Evolutionary conservation across 441 rosid genomes (phyloP), one percentile per base, ranked within the genome.

Genomic region (Erodium moschatum): DNA sequence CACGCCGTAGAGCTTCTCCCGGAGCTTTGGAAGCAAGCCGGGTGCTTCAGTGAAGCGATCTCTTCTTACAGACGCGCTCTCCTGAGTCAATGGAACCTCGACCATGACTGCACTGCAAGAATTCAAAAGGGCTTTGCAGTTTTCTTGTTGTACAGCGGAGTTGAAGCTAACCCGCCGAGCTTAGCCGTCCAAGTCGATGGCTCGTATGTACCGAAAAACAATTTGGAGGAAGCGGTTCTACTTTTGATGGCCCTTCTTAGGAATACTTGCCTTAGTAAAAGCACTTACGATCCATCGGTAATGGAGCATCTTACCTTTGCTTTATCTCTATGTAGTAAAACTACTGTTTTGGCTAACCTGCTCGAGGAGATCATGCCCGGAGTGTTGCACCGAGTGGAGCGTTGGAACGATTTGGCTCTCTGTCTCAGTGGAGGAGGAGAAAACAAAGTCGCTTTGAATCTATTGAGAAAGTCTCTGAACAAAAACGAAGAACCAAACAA

Each of bases 1-100:
- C 91, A 84, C 68, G 97, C 97, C 12, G 91, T 90, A 67, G 97
- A 90, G 75, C 81, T 90, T 38, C 97, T 89, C 69, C 98, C 96
- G 0, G 86, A 85, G 78, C 84, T 92, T 13, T 86, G 87, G 91
- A 90, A 83, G 84, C 87, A 86, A 68, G 88, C 90, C 16, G 89
- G 86, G 58, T 85, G 83, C 67, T 84, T 76, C 67, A 79, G 77
- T 46, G 94, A 92, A 76, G 92, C 94, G 0, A 82, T 84, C 65
- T 70, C 88, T 62, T 76, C 98, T 75, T 92, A 92, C 46, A 86
- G 98, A 69, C 89, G 92, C 33, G 89, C 92, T n/a, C 89, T 92
- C 33, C 87, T 90, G 60, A 85, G 92, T 80, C 93, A 83, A 38
- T 92, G 98, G 97, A 92, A 85, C 79, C 89, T 92, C 20, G 85